Percentiles rank a stretch among this genome's conserved stretches.
These are phyloP conservation scores for Xylariaceae sp. DNA, from an alignment of 2,329 filamentous ascomycete genomes.

Conservation along the genomic window DNA sequence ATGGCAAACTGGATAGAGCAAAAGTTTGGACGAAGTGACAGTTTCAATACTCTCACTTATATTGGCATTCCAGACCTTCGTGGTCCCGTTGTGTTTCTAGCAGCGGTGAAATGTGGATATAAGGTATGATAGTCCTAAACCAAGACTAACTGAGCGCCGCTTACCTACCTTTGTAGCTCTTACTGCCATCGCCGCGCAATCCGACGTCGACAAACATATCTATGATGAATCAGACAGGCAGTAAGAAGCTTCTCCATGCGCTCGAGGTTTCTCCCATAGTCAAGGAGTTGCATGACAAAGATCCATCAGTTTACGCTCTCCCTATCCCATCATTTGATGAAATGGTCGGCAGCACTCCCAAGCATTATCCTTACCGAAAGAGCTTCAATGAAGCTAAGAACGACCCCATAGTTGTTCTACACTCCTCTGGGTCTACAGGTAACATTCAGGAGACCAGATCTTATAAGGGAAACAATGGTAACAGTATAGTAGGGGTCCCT, in stretches of 20 bases:
- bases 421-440: constrained; percentile 29
- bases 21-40: constrained; percentile 20
- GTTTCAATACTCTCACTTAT: constrained; percentile 31
- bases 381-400: constrained; percentile 24
- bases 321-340: constrained; percentile 23
- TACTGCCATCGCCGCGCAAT: constrained; percentile 24
- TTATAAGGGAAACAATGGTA: no score
- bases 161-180: constrained; percentile 7
- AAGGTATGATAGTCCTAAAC: constrained; percentile 22
- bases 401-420: constrained; percentile 28
- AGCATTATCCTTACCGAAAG: constrained; percentile 21
- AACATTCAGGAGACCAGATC: background rate
- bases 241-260: constrained; percentile 22
- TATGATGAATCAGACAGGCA: constrained; percentile 20
- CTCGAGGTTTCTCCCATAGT: constrained; percentile 19
- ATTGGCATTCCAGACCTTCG: constrained; percentile 35
- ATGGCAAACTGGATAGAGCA: constrained; percentile 33
- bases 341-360: constrained; percentile 19
- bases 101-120: constrained; percentile 41
- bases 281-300: no score
- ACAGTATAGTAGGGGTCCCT: constrained; percentile 9
- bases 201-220: constrained; percentile 10
- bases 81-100: constrained; percentile 36
- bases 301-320: constrained; percentile 1
- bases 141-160: background rate